A percentile compares a stretch with the other conserved stretches of the same genome.
phyloP scores from a whole-genome alignment of 257 asterid genomes.

The Cinchona pubescens region DNA sequence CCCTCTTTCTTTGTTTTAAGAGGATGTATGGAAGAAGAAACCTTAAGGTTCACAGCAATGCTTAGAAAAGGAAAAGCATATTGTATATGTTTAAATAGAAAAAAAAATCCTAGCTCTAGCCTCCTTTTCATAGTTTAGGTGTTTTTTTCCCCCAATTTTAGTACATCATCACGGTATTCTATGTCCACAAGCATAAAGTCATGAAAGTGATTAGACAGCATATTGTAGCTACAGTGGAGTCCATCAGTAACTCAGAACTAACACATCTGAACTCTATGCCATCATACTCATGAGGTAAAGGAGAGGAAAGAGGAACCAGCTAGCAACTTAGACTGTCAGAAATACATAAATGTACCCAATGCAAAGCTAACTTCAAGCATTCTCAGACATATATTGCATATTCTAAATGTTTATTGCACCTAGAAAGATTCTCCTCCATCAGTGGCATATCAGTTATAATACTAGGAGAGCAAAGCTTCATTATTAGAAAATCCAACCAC shows the following conservation, averaged over 20 bases:
- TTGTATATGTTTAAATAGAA: too few species aligned
- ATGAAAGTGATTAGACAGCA: too few species aligned
- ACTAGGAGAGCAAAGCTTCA: too few species aligned
- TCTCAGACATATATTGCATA: background rate
- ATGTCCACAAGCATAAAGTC: too few species aligned
- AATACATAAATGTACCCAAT: background rate
- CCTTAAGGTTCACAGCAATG: background rate
- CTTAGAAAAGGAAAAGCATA: too few species aligned
- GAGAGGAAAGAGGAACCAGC: background rate
- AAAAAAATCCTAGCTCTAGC: too few species aligned
- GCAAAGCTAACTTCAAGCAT: background rate
- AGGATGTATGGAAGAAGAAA: background rate
- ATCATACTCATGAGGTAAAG: background rate
- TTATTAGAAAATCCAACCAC: too few species aligned
- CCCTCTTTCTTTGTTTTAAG: background rate
- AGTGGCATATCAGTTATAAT: background rate
- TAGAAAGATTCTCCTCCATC: background rate
- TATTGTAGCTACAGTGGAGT: too few species aligned
- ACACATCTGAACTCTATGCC: too few species aligned
- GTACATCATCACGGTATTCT: too few species aligned
- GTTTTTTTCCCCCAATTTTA: background rate
- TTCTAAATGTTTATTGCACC: background rate
- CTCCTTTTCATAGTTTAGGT: too few species aligned
- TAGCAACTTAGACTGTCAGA: background rate
- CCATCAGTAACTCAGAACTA: background rate